Base-by-base conservation (phyloP, 768 basidiomycete species). In the Cystofilobasidium macerans region DNA sequence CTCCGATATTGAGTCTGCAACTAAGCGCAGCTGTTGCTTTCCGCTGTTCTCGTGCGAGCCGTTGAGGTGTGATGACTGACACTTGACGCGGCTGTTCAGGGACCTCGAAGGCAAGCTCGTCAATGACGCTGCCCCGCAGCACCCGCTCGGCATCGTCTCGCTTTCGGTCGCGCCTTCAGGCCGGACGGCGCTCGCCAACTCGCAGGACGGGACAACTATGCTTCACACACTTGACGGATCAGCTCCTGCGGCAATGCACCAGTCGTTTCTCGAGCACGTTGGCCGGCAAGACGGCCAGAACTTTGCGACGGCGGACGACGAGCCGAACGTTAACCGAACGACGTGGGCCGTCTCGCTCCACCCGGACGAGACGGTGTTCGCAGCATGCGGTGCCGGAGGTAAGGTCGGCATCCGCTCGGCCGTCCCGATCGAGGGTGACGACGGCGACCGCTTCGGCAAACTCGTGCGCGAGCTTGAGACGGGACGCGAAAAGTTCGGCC, bases 81-180 rank as follows among this genome's bases (percentile, higher is more conserved):
- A 18, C 40, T n/a, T 12, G 26, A 30, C 24, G 22, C 12, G 26
- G 36, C 61, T 36, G n/a, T n/a, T 33, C n/a, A 88, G 85, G 85
- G 80, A 85, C 69, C 79, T 85, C 26, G 77, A 79, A 6, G 86
- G 86, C 26, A 83, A 54, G 51, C 51, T 86, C 70, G 81, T 82
- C 3, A 80, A 79, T 72, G 81, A 68, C 68, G 78, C 84, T 38
- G 83, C 84, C 22, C 76, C 83, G 42, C 80, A 86, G n/a, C 88
- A 94, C 76, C 84, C 88, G 9, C 84, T 94, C 24, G 91, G 88
- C 2, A 83, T 91, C 69, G 83, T 89, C 22, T 89, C 89, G 7
- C 76, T 94, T 38, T 89, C 88, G 22, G 83, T 83, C 11, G 81
- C 85, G 24, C 80, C 83, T 57, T 67, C 73, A 47, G 92, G 88